Percentiles rank a stretch among this genome's conserved stretches.
Conservation (phyloP, 1,284 basidiomycete species). For the Boletellus sp. region DNA sequence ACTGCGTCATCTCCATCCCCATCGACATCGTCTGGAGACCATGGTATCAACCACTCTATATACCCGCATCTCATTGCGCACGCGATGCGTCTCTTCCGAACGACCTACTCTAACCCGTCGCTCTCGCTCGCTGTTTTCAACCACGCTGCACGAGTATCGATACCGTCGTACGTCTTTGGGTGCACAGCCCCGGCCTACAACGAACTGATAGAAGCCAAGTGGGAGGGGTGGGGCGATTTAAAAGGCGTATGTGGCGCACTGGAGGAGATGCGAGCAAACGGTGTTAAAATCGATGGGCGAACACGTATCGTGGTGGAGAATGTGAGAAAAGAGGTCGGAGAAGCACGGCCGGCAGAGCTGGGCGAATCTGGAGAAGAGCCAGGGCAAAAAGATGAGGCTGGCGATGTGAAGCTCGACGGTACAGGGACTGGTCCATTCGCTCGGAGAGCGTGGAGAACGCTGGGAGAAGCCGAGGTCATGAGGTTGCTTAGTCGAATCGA, state of each 20-base stretch:
- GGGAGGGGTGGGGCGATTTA: constrained; percentile 79
- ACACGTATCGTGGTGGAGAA: constrained; percentile 62
- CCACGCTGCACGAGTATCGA: constrained; percentile 67
- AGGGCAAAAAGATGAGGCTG: too few relatives aligned
- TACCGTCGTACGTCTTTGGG: constrained; percentile 79
- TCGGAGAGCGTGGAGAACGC: constrained; percentile 15
- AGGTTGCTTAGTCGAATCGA: constrained; percentile 39
- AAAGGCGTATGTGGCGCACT: constrained; percentile 67
- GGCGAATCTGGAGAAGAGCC: not conserved
- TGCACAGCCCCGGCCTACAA: constrained; percentile 85
- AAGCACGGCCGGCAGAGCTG: constrained; percentile 32
- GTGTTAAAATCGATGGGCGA: constrained; percentile 58
- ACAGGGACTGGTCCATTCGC: constrained; percentile 16
- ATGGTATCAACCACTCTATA: constrained; percentile 51
- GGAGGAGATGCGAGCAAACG: constrained; percentile 80
- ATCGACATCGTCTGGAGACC: constrained; percentile 18
- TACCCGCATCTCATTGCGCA: constrained; percentile 74
- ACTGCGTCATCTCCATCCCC: not conserved
- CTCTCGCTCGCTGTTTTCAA: constrained; percentile 82
- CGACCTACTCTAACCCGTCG: constrained; percentile 74
- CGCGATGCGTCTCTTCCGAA: constrained; percentile 73
- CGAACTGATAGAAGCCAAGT: constrained; percentile 75
- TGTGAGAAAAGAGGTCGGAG: constrained; percentile 63
- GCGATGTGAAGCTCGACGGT: constrained; percentile 27
- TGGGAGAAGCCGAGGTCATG: constrained; percentile 35